Evolutionary conservation across 2,329 filamentous ascomycete species (phyloP), one percentile per base, ranked within the genome.

Genomic region (Fusarium humuli): DNA sequence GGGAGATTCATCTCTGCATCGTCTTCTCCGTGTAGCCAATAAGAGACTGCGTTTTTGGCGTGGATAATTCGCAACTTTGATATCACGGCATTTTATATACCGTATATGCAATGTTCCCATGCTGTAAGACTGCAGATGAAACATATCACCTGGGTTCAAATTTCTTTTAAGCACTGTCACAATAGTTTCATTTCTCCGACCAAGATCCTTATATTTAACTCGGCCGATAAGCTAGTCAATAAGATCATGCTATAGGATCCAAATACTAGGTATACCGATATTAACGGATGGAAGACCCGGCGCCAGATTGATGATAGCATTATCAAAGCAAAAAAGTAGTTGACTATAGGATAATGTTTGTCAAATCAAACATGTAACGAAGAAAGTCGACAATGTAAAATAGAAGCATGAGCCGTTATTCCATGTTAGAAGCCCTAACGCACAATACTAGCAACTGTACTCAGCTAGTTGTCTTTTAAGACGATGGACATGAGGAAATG

Each of bases 81-180:
- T 47, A 46, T 34, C 32, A 44, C 20, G n/a, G 34, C 48, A 49
- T 47, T 40, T 20, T 25, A 22, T 27, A 16, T 29, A 42, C 13
- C 25, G 62, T 65, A 47, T 65, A 60, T 65, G 29, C 37, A 9
- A 29, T 44, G 27, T 23, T 25, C 25, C 29, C 9, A 50, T 46
- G 41, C 11, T 22, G 52, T 59, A 37, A 29, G 34, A 50, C 62
- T 46, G 10, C n/a, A 27, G 18, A 53, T 53, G 49, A 29, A 29
- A 53, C 30, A 30, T 41, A 13, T 20, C 10, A 34, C 20, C 25
- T 34, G n/a, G 23, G 30, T 32, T 29, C 49, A 34, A 53, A n/a
- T 18, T n/a, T 23, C 22, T 40, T 40, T 20, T 9, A 2, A 37
- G 18, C 37, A 42, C 12, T 16, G 27, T 29, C 13, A 32, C 13